Base-by-base conservation (phyloP, 2,329 filamentous ascomycete species). In the Tolypocladium ophioglossoides region DNA sequence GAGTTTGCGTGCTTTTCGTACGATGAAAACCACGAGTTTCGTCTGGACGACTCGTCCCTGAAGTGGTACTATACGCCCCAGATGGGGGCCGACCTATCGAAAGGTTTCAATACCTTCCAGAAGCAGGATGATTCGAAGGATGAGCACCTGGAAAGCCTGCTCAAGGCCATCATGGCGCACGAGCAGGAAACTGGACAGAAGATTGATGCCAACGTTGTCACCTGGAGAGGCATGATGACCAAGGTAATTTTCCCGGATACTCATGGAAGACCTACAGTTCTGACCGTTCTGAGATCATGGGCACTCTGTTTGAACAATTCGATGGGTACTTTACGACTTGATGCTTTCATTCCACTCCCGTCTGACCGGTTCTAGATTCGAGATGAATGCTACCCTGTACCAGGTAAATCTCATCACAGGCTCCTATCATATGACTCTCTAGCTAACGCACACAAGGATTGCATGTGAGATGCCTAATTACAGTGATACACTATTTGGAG, bases 181-280 rank as follows among this genome's bases (percentile, higher is more conserved):
- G 94, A 97, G 70, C 77, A 84, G 67, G 76, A 83, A 59, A 82
- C 78, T 0, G 79, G 81, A 2, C 77, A 81, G 63, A 85, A 79
- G 64, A 84, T 86, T 35, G 84, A 91, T 57, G 86, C 87, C 2
- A 84, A 95, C 62, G 68, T 97, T 48, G 78, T 97, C 52, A 97
- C 92, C 1, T 99, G 92, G 92, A 79, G 94, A 64, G 94, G 94
- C 39, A 96, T 97, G 90, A 91, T 99, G 86, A 97, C 94, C 58
- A 99, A 96, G 79, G 90, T 91, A 66, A 52, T 70, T 52, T 39
- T 14, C 32, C 32, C 41, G 27, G 41, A 48, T 34, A 14, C 39
- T 16, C 4, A 2, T 8, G 11, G 3, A 1, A 1, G 1, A 4
- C 8, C 48, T 16, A 8, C 30, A 12, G 8, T 52, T 32, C 49